Conservation (phyloP, 352 stramenopile species). For the Pythium guiyangense region DNA sequence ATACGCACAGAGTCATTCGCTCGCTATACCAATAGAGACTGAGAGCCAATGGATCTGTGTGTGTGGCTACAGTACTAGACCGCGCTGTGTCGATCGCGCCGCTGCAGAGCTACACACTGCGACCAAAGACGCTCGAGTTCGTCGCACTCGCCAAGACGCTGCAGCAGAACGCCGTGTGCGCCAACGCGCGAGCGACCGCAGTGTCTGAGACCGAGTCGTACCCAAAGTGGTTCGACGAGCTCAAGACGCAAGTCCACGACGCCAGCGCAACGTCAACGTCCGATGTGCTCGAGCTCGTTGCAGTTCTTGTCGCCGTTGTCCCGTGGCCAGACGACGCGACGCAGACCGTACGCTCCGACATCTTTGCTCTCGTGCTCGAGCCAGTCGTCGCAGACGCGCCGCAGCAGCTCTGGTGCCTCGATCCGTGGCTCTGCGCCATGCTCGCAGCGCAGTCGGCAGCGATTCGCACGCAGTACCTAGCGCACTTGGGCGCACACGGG, state of each 20-base stretch:
- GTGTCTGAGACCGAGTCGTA: constrained; percentile 18
- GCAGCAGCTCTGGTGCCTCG: constrained; percentile 6
- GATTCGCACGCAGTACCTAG: constrained; percentile 23
- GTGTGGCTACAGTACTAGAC: constrained; percentile 21
- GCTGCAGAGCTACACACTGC: constrained; percentile 33
- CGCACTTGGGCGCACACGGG: constrained; percentile 24
- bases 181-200: constrained; percentile 4
- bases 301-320: constrained; percentile 2
- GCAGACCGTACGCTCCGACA: background rate
- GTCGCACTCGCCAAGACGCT: constrained; percentile 29
- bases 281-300: constrained; percentile 10
- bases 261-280: background rate
- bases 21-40: background rate
- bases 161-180: constrained; percentile 36
- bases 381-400: background rate
- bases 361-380: constrained; percentile 7
- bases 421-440: constrained; percentile 12
- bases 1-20: no score
- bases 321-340: background rate
- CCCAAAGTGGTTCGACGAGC: constrained; percentile 16
- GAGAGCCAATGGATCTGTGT: background rate
- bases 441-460: constrained; percentile 12
- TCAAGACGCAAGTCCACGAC: constrained; percentile 5
- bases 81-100: constrained; percentile 20
- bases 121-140: constrained; percentile 32